Conservation (phyloP, 2,329 filamentous ascomycete species). For the Botrytis porri region DNA sequence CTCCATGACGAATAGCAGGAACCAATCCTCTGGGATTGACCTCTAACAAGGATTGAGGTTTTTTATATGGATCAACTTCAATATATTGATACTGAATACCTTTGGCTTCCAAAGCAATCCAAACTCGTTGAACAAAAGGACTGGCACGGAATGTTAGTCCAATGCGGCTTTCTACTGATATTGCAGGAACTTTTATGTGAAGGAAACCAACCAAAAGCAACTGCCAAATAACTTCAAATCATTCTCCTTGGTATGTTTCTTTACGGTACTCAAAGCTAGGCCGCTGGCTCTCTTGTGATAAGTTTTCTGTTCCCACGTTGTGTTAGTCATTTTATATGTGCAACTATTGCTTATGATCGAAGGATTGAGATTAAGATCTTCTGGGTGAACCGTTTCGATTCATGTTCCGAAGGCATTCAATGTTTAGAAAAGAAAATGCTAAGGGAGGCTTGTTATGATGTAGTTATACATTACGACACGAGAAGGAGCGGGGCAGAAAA, state of each 20-base stretch:
- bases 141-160: conserved; percentile 37
- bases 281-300: conserved; percentile 72
- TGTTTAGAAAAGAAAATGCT: background rate
- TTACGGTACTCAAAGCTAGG: conserved; percentile 63
- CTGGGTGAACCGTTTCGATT: background rate
- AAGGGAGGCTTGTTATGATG: background rate
- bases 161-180: conserved; percentile 22
- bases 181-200: conserved; percentile 14
- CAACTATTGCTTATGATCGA: background rate
- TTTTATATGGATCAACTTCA: conserved; percentile 77
- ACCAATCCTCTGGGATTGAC: conserved; percentile 75
- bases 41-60: conserved; percentile 67
- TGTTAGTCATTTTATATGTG: conserved; percentile 40
- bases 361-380: background rate
- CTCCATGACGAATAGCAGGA: conserved; percentile 71
- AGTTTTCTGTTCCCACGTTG: conserved; percentile 57
- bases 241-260: conserved; percentile 66
- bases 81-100: conserved; percentile 79
- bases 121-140: conserved; percentile 82
- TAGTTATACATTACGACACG: background rate
- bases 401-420: background rate
- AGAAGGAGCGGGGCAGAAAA: background rate
- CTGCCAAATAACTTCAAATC: conserved; percentile 76
- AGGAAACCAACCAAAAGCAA: conserved; percentile 68
- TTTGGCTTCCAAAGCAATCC: conserved; percentile 84